Percentiles rank a stretch among this genome's conserved stretches.
Evolutionary conservation across 768 basidiomycete species (phyloP).

Genomic region (Cubamyces lactineus): DNA sequence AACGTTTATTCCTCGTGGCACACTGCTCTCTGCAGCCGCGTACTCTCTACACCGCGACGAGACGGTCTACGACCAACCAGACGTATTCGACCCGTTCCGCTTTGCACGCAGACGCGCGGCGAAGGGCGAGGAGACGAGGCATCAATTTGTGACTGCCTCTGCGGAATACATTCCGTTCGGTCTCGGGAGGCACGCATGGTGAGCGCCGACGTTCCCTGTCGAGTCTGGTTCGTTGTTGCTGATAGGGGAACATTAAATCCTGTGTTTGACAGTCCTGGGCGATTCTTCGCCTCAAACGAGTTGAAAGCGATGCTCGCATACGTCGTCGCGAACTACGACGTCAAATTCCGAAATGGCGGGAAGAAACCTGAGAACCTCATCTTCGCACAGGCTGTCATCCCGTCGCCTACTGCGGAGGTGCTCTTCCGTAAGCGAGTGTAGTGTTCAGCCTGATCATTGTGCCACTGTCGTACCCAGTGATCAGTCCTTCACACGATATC

Average conservation of each 20-base stretch:
- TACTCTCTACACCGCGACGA: slow-evolving; percentile 30
- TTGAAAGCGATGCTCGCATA: slow-evolving; percentile 40
- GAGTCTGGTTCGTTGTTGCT: background rate
- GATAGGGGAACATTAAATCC: background rate
- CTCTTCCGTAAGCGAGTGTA: slow-evolving; percentile 27
- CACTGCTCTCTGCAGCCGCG: slow-evolving; percentile 24
- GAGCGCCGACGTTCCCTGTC: too few relatives aligned
- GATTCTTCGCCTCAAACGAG: slow-evolving; percentile 40
- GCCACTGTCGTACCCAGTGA: background rate
- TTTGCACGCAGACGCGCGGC: slow-evolving; percentile 43
- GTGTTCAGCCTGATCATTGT: background rate
- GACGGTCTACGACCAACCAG: slow-evolving; percentile 28
- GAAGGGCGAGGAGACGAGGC: slow-evolving; percentile 37
- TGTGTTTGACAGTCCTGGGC: slow-evolving; percentile 34
- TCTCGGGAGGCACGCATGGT: slow-evolving; percentile 38
- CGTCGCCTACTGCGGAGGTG: slow-evolving; percentile 26
- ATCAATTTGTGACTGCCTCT: slow-evolving; percentile 41
- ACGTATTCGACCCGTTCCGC: slow-evolving; percentile 50
- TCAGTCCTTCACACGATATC: too few relatives aligned
- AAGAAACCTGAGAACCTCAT: slow-evolving; percentile 26
- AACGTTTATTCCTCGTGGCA: slow-evolving; percentile 32
- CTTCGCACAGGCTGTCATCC: slow-evolving; percentile 23
- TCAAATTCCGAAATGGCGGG: slow-evolving; percentile 30
- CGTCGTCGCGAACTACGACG: slow-evolving; percentile 36
- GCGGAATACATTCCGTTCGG: slow-evolving; percentile 33